These are phyloP conservation scores for Rhodofomes roseus DNA, from an alignment of 1,284 basidiomycete species.

Conservation along the genomic window DNA sequence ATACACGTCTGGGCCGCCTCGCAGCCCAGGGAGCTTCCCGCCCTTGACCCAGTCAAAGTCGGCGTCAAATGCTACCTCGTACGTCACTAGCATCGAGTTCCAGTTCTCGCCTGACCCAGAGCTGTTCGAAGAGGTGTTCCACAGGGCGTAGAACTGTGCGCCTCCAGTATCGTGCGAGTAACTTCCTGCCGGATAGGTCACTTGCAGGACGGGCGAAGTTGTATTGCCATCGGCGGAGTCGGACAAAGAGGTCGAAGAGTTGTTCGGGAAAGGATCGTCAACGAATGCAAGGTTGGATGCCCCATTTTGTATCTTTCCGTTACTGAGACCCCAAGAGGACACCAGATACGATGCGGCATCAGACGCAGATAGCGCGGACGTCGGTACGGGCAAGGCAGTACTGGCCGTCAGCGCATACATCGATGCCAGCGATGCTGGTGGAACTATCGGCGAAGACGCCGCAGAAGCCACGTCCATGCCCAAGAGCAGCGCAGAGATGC, in stretches of 20 bases:
- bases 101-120: slow-evolving; percentile 42
- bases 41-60: slow-evolving; percentile 48
- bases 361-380: slow-evolving; percentile 47
- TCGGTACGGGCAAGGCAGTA: slow-evolving; percentile 64
- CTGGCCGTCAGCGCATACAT: slow-evolving; percentile 57
- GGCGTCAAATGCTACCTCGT: slow-evolving; percentile 67
- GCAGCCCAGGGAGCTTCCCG: slow-evolving; percentile 45
- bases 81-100: slow-evolving; percentile 61
- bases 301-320: slow-evolving; percentile 57
- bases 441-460: slow-evolving; percentile 12
- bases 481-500: background rate
- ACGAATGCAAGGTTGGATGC: slow-evolving; percentile 57
- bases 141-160: slow-evolving; percentile 60
- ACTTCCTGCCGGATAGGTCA: slow-evolving; percentile 60
- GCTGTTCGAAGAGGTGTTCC: slow-evolving; percentile 45
- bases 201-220: slow-evolving; percentile 56
- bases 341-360: slow-evolving; percentile 52
- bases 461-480: background rate
- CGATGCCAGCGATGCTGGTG: slow-evolving; percentile 42
- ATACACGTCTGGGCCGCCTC: slow-evolving; percentile 37
- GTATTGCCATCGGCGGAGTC: slow-evolving; percentile 23
- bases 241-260: slow-evolving; percentile 32
- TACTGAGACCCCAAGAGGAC: slow-evolving; percentile 58
- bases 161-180: slow-evolving; percentile 61
- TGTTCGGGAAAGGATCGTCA: slow-evolving; percentile 57